Percentiles rank a stretch among this genome's conserved stretches.
Evolutionary conservation across 139 green algal species (phyloP).

Genomic region (Chlamydomonas sp.): DNA sequence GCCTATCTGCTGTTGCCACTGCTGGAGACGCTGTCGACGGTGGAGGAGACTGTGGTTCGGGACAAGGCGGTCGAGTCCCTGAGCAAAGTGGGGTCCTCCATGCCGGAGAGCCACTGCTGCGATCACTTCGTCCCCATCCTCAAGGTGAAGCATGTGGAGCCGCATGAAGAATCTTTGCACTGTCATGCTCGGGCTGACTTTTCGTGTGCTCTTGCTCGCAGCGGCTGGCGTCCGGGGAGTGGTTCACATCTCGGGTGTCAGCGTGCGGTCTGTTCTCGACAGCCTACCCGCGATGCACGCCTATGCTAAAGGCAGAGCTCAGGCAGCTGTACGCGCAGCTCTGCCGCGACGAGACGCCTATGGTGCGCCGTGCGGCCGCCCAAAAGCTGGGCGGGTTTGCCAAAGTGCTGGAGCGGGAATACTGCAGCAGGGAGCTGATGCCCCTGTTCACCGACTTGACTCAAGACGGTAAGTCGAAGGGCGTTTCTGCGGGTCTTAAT

Average conservation of each 20-base stretch:
- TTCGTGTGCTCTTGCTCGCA: conserved; percentile 50
- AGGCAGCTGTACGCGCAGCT: conserved; percentile 83
- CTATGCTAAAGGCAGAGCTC: conserved; percentile 72
- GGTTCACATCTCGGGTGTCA: conserved; percentile 97
- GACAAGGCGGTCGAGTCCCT: conserved; percentile 94
- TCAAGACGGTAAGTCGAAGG: conserved; percentile 78
- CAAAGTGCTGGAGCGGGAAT: conserved; percentile 78
- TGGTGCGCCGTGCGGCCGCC: conserved; percentile 94
- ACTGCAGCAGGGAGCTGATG: conserved; percentile 86
- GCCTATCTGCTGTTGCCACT: conserved; percentile 87
- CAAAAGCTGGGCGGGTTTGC: conserved; percentile 91
- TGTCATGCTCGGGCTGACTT: background rate
- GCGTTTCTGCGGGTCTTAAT: background rate
- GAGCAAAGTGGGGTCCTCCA: conserved; percentile 76
- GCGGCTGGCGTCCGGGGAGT: conserved; percentile 91
- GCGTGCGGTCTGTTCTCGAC: conserved; percentile 90
- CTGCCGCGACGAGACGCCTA: conserved; percentile 97
- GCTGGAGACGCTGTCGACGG: conserved; percentile 92
- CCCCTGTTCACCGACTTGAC: conserved; percentile 91
- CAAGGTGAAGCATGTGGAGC: conserved; percentile 65
- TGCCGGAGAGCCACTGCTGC: conserved; percentile 73
- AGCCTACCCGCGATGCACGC: conserved; percentile 73
- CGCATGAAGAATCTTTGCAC: no score
- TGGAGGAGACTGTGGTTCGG: conserved; percentile 98
- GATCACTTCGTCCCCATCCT: conserved; percentile 88